These are phyloP conservation scores for Stephanodiscus triporus DNA, from an alignment of 108 stramenopile species.

Conservation along the genomic window DNA sequence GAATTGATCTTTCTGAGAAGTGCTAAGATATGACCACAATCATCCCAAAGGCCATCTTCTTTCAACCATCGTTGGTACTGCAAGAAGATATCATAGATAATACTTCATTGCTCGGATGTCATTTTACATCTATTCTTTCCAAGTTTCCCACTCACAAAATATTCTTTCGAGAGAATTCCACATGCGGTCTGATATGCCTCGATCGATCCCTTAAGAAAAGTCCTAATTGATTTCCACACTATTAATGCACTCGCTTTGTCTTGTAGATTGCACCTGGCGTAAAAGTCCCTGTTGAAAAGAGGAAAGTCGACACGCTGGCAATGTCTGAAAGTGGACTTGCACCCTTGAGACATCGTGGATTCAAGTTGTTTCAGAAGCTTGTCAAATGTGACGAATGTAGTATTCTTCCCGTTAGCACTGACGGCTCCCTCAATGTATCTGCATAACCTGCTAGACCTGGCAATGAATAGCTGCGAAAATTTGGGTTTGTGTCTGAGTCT, in stretches of 20 bases:
- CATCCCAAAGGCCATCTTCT: conserved; percentile 55
- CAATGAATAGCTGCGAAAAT: conserved; percentile 58
- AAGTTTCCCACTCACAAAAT: conserved; percentile 45
- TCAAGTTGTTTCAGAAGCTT: conserved; percentile 29
- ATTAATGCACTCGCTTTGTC: conserved; percentile 44
- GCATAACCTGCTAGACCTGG: conserved; percentile 54
- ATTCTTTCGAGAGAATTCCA: conserved; percentile 30
- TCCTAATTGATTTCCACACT: conserved; percentile 62
- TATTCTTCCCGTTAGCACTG: conserved; percentile 11
- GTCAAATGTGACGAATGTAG: conserved; percentile 46
- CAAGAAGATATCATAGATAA: conserved; percentile 47
- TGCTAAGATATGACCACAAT: conserved; percentile 49
- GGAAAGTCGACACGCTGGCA: conserved; percentile 37
- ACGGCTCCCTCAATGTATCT: conserved; percentile 47
- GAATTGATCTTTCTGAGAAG: conserved; percentile 7
- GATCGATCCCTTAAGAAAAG: conserved; percentile 68
- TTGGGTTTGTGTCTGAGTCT: conserved; percentile 6
- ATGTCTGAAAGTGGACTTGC: not conserved
- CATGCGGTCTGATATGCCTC: conserved; percentile 48
- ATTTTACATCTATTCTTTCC: conserved; percentile 57
- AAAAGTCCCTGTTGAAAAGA: conserved; percentile 48
- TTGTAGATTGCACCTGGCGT: not conserved
- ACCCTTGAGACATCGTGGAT: conserved; percentile 11
- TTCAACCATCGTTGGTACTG: conserved; percentile 42
- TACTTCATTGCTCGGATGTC: conserved; percentile 21